Base-by-base conservation (phyloP, 2,329 filamentous ascomycete genomes). In the Chaetomium sp. region DNA sequence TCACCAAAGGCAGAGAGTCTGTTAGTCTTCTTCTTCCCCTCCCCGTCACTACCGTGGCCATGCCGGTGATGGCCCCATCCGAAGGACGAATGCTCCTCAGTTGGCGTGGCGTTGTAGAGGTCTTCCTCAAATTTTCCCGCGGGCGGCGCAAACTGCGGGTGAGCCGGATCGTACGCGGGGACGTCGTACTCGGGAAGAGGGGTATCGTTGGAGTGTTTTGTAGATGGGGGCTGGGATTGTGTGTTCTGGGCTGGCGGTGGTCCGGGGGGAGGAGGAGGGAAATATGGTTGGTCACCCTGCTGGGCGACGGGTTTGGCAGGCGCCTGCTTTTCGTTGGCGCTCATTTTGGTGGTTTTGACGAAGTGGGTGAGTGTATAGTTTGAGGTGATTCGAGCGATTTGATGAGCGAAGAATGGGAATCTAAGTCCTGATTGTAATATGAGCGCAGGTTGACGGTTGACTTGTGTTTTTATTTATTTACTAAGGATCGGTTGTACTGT, bases 211-310 rank as follows among this genome's bases (percentile, higher is more conserved):
- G 65, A 38, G 41, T 68, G 66, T 49, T 60, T 61, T 11, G 61
- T 27, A 27, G 19, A 27, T 27, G 2, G 57, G 19, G 57, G 60
- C 5, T 46, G 44, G 10, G 56, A 2, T 19, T 55, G 55, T 12
- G 57, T 19, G 9, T 52, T 49, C 5, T 65, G 61, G 55, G 50
- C 49, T 4, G 65, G 64, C 4, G 64, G 65, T 11, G 65, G 63
- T 1, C 63, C 65, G 0, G 66, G 62, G 33, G 66, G 66, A 12
- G 64, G 67, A 40, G 65, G 65, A 1, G 66, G 64, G 43, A 66
- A 65, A 43, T 58, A 56, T 10, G 59, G 57, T 14, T 57, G 53
- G 14, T 62, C 46, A 34, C 42, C 48, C 41, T 59, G 57, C n/a
- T 58, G 49, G 12, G 52, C 48, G 9, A 50, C 46, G 33, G 51